Base-by-base conservation (phyloP, 2,329 filamentous ascomycete species). In the Aschersonia sp. region DNA sequence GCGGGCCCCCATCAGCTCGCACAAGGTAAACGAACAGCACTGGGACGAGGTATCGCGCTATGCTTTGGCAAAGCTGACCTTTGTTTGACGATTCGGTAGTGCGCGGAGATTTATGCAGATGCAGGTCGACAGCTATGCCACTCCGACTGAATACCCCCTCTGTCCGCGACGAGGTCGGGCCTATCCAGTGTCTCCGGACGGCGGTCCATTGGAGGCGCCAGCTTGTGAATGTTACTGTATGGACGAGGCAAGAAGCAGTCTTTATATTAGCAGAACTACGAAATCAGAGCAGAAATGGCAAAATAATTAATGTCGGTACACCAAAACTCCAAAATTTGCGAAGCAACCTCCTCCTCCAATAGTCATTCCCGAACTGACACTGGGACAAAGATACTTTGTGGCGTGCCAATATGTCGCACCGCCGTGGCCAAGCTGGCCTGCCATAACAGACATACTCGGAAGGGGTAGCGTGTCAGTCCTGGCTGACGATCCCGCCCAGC, bases 1-100 rank as follows among this genome's bases (percentile, higher is more conserved):
- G 75, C 71, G 86, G 49, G 81, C 83, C 1, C 86, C 92, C 60
- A 78, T 90, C 50, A 92, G 92, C 65, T 88, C 84, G 29, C 86
- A 92, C 62, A 92, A 92, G 69, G 83, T 82, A 63, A 7, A 4
- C 41, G 84, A 80, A 87, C 84, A 0, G 66, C 69, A 5, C 14
- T 41, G 10, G 2, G 10, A 9, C 40, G n/a, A 11, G 40, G n/a
- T 2, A n/a, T n/a, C 10, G 14, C 5, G 7, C 9, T 22, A 22
- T 7, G 4, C 14, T 7, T 7, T 41, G 40, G 14, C n/a, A 14
- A 9, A 5, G 7, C 7, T 14, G 7, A 3, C 41, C 84, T 80
- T 87, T 84, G 1, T 66, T 69, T n/a, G n/a, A 5, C 76, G 87
- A 60, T 62, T 86, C 45, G 59, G 0, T 59, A 66, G 42, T 76